These are phyloP conservation scores for Gracilaria gracilis DNA, from an alignment of 23 red algal species.

Conservation along the genomic window DNA sequence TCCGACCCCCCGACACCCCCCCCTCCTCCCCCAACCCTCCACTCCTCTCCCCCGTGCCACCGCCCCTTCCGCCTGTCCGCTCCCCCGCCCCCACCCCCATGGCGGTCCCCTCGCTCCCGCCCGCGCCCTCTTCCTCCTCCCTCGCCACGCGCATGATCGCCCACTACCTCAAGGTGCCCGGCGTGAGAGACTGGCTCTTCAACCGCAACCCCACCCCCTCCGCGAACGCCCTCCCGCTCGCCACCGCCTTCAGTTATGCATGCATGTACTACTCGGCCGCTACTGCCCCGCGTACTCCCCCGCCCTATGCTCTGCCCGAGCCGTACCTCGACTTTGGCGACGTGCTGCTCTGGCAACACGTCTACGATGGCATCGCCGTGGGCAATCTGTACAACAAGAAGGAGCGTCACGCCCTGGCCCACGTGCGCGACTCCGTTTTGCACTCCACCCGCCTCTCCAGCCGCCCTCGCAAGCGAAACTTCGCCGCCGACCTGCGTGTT, in stretches of 20 bases:
- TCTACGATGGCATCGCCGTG: constrained; percentile 66
- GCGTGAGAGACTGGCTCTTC: constrained; percentile 47
- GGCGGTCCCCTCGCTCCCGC: background rate
- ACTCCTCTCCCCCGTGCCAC: background rate
- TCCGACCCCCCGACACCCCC: background rate
- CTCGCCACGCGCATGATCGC: constrained; percentile 14
- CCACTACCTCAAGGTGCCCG: constrained; percentile 51
- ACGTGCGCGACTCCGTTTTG: constrained; percentile 35
- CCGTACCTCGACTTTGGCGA: constrained; percentile 72
- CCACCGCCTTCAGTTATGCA: constrained; percentile 48
- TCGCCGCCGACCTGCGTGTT: constrained; percentile 61
- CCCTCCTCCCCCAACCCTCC: background rate
- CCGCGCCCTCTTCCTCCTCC: background rate
- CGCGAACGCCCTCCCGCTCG: constrained; percentile 10
- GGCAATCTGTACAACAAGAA: constrained; percentile 60
- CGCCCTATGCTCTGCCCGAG: constrained; percentile 32
- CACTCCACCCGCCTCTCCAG: background rate
- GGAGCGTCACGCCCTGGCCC: constrained; percentile 44
- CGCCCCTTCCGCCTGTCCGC: background rate
- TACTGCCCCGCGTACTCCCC: constrained; percentile 9
- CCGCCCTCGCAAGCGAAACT: constrained; percentile 38
- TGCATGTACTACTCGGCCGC: constrained; percentile 63
- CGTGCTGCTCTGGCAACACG: constrained; percentile 56
- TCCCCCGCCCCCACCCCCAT: background rate
- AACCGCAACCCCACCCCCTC: constrained; percentile 36